phyloP scores from a whole-genome alignment of 345 rosid genomes.

The Salix koriyanagi region DNA sequence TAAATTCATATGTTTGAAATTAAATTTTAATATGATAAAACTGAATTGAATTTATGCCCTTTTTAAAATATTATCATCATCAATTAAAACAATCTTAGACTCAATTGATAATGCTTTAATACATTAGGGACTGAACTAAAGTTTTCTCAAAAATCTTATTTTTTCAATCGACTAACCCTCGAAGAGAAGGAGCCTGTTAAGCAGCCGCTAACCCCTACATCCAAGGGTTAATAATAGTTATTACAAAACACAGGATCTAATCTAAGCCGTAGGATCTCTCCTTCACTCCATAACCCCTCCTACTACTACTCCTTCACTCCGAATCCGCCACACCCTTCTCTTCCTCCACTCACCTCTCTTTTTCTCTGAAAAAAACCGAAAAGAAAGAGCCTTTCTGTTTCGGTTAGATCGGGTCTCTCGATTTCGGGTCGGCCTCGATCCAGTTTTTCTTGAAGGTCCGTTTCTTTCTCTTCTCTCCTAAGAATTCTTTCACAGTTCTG shows the following conservation, averaged over 20 bases:
- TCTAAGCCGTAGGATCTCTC: constrained; percentile 12
- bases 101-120: too few species aligned
- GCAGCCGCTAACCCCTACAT: constrained; percentile 6
- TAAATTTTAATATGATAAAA: not conserved
- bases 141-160: not conserved
- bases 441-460: constrained; percentile 3
- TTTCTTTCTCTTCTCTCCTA: not conserved
- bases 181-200: too few species aligned
- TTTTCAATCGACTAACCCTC: not conserved
- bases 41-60: not conserved
- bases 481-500: not conserved
- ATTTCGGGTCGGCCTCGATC: constrained; percentile 13
- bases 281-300: not conserved
- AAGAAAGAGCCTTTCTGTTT: constrained; percentile 8
- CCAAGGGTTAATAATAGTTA: not conserved
- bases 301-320: not conserved
- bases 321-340: not conserved
- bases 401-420: not conserved
- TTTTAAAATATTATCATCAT: too few species aligned
- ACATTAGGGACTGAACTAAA: not conserved
- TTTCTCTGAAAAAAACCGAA: not conserved
- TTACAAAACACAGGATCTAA: not conserved
- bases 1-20: too few species aligned
- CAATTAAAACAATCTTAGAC: too few species aligned
- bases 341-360: not conserved